These are phyloP conservation scores for Calonectria pteridis DNA, from an alignment of 2,329 filamentous ascomycete genomes.

Conservation along the genomic window DNA sequence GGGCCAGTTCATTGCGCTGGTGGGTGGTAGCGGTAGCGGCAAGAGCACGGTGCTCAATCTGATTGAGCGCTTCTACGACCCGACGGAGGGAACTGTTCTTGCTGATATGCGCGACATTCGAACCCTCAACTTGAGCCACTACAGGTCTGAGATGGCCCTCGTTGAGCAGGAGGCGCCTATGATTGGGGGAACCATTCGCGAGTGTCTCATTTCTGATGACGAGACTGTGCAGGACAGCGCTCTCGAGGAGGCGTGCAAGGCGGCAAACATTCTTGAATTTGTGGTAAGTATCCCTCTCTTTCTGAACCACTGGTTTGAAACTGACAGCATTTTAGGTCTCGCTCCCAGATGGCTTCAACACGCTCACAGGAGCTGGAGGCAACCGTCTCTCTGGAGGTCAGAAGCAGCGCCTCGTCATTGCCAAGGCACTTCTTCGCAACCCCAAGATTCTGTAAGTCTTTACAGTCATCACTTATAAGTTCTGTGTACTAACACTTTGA, in stretches of 20 bases:
- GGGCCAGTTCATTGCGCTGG: not conserved
- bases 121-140: not conserved
- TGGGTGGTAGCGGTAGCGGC: conserved; percentile 1
- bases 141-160: conserved; percentile 8
- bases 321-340: conserved; percentile 1
- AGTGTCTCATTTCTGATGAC: conserved; percentile 1
- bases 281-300: not conserved
- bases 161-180: conserved; percentile 13
- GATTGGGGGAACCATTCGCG: not conserved
- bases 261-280: conserved; percentile 14
- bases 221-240: not conserved
- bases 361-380: conserved; percentile 5
- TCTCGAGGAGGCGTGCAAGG: conserved; percentile 8
- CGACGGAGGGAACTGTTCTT: not conserved
- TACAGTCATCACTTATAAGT: not conserved
- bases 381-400: conserved; percentile 12
- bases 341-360: conserved; percentile 10
- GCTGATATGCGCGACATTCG: not conserved
- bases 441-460: conserved; percentile 9
- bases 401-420: conserved; percentile 15
- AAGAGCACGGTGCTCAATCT: conserved; percentile 8
- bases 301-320: not conserved
- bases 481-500: not conserved
- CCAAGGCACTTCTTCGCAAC: conserved; percentile 12
- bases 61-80: not conserved